Percentiles rank a stretch among this genome's conserved stretches.
phyloP scores from a whole-genome alignment of 2,329 filamentous ascomycete genomes.

The Orbilia blumenaviensis region DNA sequence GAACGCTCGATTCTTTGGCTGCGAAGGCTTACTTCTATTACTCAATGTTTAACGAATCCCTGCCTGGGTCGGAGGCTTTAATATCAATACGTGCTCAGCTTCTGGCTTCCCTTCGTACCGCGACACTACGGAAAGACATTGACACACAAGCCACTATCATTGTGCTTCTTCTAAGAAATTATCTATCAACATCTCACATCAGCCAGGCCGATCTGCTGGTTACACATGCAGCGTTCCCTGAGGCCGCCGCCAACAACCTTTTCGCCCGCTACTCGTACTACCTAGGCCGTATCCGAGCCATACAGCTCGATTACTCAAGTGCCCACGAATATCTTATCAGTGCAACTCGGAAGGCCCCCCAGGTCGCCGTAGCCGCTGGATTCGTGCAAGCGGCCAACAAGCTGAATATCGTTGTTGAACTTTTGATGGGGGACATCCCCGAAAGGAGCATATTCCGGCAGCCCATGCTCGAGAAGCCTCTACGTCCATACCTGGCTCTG shows the following conservation, averaged over 20 bases:
- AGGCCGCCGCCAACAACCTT: conserved; percentile 95
- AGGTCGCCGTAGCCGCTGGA: conserved; percentile 84
- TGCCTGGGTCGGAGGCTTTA: conserved; percentile 86
- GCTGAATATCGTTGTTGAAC: conserved; percentile 92
- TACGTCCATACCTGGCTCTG: conserved; percentile 91
- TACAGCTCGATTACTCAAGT: conserved; percentile 95
- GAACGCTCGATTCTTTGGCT: conserved; percentile 90
- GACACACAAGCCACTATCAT: conserved; percentile 98
- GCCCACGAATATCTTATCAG: conserved; percentile 93
- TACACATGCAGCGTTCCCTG: conserved; percentile 92
- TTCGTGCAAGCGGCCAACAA: conserved; percentile 98
- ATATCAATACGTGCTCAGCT: conserved; percentile 86
- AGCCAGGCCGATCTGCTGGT: conserved; percentile 94
- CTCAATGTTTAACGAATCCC: conserved; percentile 85
- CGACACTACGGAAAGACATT: conserved; percentile 94
- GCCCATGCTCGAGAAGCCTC: conserved; percentile 81
- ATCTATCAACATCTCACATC: conserved; percentile 94
- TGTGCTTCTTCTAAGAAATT: conserved; percentile 92
- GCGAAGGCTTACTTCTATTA: conserved; percentile 99
- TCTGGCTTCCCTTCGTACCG: conserved; percentile 86
- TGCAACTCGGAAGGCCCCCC: conserved; percentile 93
- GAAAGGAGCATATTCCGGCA: conserved; percentile 94
- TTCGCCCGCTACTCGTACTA: conserved; percentile 98
- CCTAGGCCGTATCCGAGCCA: conserved; percentile 91
- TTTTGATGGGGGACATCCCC: conserved; percentile 98